These are phyloP conservation scores for Fusarium subtropicale DNA, from an alignment of 2,329 filamentous ascomycete genomes.

Conservation along the genomic window DNA sequence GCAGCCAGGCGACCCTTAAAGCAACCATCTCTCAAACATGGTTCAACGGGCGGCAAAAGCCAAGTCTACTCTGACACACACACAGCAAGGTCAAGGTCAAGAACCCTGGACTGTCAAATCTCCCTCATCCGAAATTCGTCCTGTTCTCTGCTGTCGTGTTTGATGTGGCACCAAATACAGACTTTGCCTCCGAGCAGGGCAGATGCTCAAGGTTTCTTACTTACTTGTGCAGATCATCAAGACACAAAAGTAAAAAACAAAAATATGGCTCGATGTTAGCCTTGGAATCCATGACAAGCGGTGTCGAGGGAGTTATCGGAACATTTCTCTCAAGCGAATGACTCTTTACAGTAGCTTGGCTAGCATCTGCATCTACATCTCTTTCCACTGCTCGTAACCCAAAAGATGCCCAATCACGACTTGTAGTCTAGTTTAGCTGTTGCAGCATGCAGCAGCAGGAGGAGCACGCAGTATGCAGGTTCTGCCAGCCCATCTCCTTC, in stretches of 20 bases:
- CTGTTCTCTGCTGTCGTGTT: constrained; percentile 14
- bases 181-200: constrained; percentile 11
- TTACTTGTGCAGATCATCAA: constrained; percentile 42
- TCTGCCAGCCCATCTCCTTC: constrained; percentile 26
- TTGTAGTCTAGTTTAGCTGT: constrained; percentile 3
- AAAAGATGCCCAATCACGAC: constrained; percentile 30
- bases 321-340: constrained; percentile 21
- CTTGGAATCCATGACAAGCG: constrained; percentile 25
- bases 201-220: constrained; percentile 21
- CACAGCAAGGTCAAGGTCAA: constrained; percentile 14
- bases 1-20: constrained; percentile 15
- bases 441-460: constrained; percentile 14
- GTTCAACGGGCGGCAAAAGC: constrained; percentile 24
- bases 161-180: constrained; percentile 23
- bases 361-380: constrained; percentile 3
- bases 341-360: constrained; percentile 10
- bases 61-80: constrained; percentile 10
- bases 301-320: constrained; percentile 36
- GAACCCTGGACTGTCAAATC: constrained; percentile 36
- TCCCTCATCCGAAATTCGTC: constrained; percentile 19
- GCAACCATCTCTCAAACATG: constrained; percentile 16
- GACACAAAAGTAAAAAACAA: neutral
- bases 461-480: constrained; percentile 19
- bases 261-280: neutral
- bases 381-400: constrained; percentile 6